These are phyloP conservation scores for Clavispora vitiphila DNA, from an alignment of 805 yeast species.

Conservation along the genomic window DNA sequence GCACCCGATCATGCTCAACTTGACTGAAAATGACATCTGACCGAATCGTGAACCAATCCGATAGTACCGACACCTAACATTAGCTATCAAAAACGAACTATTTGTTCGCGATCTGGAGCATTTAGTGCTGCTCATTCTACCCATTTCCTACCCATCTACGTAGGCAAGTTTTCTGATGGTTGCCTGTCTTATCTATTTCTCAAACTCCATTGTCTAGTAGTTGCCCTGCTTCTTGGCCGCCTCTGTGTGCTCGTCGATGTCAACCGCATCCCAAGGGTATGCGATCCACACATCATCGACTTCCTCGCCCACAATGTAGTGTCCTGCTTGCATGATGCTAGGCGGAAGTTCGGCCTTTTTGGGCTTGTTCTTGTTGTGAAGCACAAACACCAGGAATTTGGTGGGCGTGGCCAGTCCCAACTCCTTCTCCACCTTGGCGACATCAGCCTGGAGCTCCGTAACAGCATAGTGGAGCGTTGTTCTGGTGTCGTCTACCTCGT, in stretches of 20 bases:
- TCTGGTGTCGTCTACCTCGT: slow-evolving; percentile 84
- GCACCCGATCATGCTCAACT: no score
- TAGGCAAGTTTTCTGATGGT: no score
- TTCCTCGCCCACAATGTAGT: slow-evolving; percentile 67
- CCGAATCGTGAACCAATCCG: no score
- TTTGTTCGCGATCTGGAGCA: no score
- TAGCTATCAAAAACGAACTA: no score
- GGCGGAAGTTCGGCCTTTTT: slow-evolving; percentile 70
- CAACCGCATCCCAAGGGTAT: slow-evolving; percentile 81
- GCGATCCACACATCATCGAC: slow-evolving; percentile 84
- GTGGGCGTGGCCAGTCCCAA: slow-evolving; percentile 48
- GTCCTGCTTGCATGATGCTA: slow-evolving; percentile 52
- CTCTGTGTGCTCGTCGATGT: slow-evolving; percentile 67
- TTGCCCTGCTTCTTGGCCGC: slow-evolving; percentile 73
- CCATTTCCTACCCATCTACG: no score
- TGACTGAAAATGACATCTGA: no score
- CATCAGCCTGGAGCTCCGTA: slow-evolving; percentile 68
- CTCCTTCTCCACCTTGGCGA: slow-evolving; percentile 48
- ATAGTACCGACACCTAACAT: no score
- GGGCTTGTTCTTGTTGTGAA: slow-evolving; percentile 70
- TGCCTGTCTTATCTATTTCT: no score
- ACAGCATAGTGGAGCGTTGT: slow-evolving; percentile 79
- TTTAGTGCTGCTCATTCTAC: no score
- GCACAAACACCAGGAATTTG: slow-evolving; percentile 68
- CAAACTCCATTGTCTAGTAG: no score